Percentiles rank a stretch among this genome's conserved stretches.
phyloP scores from a whole-genome alignment of 2,329 filamentous ascomycete species.

The Exophiala sp. region DNA sequence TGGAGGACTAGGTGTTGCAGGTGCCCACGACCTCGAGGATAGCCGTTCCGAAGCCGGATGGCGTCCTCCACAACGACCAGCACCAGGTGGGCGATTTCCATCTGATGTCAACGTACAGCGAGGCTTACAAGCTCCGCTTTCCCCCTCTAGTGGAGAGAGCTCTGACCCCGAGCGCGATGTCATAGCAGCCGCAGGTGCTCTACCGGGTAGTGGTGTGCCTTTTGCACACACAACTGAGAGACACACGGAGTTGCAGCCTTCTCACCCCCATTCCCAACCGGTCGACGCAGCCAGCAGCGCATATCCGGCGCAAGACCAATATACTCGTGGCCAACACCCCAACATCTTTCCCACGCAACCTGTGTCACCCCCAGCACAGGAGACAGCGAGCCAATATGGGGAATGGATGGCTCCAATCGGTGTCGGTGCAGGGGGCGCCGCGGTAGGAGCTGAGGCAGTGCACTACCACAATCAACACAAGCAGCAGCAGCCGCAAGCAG shows the following conservation, averaged over 20 bases:
- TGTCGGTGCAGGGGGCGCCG: conserved; percentile 29
- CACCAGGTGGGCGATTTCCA: conserved; percentile 94
- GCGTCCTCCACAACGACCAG: conserved; percentile 56
- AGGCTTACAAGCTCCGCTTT: conserved; percentile 72
- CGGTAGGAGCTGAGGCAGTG: conserved; percentile 25
- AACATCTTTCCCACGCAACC: conserved; percentile 21
- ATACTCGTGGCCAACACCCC: conserved; percentile 17
- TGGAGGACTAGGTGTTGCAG: conserved; percentile 35
- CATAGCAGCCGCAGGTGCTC: conserved; percentile 53
- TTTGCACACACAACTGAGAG: conserved; percentile 20
- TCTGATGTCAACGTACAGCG: conserved; percentile 85
- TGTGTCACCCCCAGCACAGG: conserved; percentile 13
- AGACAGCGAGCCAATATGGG: conserved; percentile 41
- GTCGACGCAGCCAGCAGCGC: not conserved
- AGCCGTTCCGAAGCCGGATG: conserved; percentile 32
- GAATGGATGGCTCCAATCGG: conserved; percentile 51
- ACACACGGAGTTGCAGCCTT: conserved; percentile 23
- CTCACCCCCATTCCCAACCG: conserved; percentile 1
- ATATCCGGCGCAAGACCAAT: conserved; percentile 13
- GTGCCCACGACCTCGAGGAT: conserved; percentile 28
- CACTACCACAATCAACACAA: conserved; percentile 22
- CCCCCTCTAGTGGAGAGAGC: conserved; percentile 74
- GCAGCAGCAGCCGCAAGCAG: conserved; percentile 15
- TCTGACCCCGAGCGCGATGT: conserved; percentile 55
- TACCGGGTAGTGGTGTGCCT: conserved; percentile 45